phyloP scores from a whole-genome alignment of 345 rosid genomes.

The Hypericum perforatum region DNA sequence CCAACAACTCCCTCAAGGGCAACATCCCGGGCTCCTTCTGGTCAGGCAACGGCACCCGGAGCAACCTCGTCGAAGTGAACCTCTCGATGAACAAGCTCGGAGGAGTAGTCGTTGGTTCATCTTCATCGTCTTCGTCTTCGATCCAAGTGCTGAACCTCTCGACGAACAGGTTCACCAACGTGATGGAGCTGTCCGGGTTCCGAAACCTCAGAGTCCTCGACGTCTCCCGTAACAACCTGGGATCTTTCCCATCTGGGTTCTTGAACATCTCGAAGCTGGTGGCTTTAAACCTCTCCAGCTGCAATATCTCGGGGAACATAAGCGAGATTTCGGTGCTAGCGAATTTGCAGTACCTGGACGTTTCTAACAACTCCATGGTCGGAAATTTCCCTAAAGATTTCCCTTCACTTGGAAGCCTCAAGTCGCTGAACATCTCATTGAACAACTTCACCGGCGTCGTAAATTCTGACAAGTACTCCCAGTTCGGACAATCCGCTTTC shows the following conservation, averaged over 20 bases:
- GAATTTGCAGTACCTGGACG: slow-evolving; percentile 48
- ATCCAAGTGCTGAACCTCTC: slow-evolving; percentile 58
- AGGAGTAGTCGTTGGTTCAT: slow-evolving; percentile 21
- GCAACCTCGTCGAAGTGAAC: slow-evolving; percentile 29
- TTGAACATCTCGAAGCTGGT: slow-evolving; percentile 33
- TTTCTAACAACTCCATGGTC: slow-evolving; percentile 53
- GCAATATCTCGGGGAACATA: slow-evolving; percentile 45
- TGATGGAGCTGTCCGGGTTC: slow-evolving; percentile 46
- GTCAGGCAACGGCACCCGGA: slow-evolving; percentile 21
- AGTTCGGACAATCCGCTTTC: slow-evolving; percentile 69
- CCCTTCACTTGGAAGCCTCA: slow-evolving; percentile 41
- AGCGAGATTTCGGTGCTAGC: slow-evolving; percentile 42
- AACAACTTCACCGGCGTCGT: slow-evolving; percentile 60
- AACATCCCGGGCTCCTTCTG: slow-evolving; percentile 62
- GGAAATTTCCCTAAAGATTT: slow-evolving; percentile 80
- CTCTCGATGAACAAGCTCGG: slow-evolving; percentile 48
- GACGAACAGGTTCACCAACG: slow-evolving; percentile 59
- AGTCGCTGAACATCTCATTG: slow-evolving; percentile 52
- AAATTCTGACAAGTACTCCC: slow-evolving; percentile 22
- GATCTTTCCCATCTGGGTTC: slow-evolving; percentile 45
- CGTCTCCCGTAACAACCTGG: slow-evolving; percentile 50
- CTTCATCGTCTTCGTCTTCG: slow-evolving; percentile 21
- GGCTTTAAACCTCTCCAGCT: slow-evolving; percentile 52
- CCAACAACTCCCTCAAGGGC: slow-evolving; percentile 62
- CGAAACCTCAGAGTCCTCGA: slow-evolving; percentile 38